Evolutionary conservation across 495 filamentous ascomycete species (phyloP), one percentile per base, ranked within the genome.

Genomic region (Cenococcum geophilum): DNA sequence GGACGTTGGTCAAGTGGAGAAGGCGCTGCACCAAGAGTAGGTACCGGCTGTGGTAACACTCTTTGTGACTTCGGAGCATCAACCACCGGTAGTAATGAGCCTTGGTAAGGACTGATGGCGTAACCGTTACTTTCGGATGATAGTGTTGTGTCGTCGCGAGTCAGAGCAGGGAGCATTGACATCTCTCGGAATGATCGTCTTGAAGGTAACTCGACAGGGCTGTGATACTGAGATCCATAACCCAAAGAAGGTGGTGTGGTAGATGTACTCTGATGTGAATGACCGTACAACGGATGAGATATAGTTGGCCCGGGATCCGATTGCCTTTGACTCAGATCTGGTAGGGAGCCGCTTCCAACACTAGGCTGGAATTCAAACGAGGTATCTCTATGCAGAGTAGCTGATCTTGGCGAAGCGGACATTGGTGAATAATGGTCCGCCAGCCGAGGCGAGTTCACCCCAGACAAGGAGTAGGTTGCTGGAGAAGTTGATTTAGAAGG

Each of bases 111-210:
- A 2, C 18, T 16, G 42, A 27, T 45, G 12, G 25, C 54, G 27
- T 35, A 55, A 37, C 34, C 53, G 11, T 48, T 20, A 21, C 61
- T 60, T n/a, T 62, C 59, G 23, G 69, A 71, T n/a, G 69, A 71
- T 5, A 69, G 11, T 0, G 67, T 71, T 23, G 69, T 69, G 27
- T 67, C 69, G 47, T 71, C 66, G 42, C 65, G 69, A 9, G 58
- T 58, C 25, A 71, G 56, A 14, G 60, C 60, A 16, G 69, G 69
- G 3, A 67, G 55, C 22, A 48, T 53, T 22, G 56, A 35, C 3
- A 55, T 27, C n/a, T 64, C 58, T 23, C 65, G 35, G 22, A 40
- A 47, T 1, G 67, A 45, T 22, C 64, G 37, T 14, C 67, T 35
- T 32, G 67, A 66, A 5, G 61, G 58, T 8, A 64, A 57, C 3